Conservation (phyloP, 2,329 filamentous ascomycete genomes). For the Zarea fungicola region DNA sequence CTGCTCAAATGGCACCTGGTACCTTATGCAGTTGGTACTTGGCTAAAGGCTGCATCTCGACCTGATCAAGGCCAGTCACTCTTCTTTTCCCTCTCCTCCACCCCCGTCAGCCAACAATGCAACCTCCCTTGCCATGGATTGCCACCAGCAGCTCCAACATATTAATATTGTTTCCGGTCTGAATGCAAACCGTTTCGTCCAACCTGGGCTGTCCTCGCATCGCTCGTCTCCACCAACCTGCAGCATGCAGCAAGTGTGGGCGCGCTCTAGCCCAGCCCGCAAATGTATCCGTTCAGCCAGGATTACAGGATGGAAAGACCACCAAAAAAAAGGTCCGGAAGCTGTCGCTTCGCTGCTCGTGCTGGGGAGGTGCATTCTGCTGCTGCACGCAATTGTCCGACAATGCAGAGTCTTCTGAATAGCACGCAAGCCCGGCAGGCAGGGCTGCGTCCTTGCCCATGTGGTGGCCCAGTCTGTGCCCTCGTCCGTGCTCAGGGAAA, state of each 20-base stretch:
- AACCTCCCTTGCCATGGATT: background rate
- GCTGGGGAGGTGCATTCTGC: background rate
- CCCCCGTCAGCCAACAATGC: background rate
- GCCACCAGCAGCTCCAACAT: background rate
- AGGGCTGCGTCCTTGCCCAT: background rate
- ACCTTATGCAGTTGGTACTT: no score
- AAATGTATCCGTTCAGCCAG: background rate
- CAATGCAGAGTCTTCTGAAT: no score
- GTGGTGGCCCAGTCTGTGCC: background rate
- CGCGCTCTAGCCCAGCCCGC: background rate
- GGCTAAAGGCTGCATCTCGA: no score
- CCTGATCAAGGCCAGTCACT: no score
- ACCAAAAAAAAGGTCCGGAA: background rate
- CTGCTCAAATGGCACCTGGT: no score
- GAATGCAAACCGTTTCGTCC: background rate
- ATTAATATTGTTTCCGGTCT: background rate
- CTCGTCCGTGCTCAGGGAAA: slow-evolving; percentile 3
- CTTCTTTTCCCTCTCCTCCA: no score
- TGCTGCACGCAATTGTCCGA: background rate
- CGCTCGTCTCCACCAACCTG: slow-evolving; percentile 4
- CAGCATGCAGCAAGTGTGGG: no score
- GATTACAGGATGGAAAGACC: no score
- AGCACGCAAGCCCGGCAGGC: background rate
- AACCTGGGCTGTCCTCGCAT: background rate
- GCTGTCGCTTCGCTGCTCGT: no score